These are phyloP conservation scores for Cicer bijugum DNA, from an alignment of 306 rosid species.

Conservation along the genomic window DNA sequence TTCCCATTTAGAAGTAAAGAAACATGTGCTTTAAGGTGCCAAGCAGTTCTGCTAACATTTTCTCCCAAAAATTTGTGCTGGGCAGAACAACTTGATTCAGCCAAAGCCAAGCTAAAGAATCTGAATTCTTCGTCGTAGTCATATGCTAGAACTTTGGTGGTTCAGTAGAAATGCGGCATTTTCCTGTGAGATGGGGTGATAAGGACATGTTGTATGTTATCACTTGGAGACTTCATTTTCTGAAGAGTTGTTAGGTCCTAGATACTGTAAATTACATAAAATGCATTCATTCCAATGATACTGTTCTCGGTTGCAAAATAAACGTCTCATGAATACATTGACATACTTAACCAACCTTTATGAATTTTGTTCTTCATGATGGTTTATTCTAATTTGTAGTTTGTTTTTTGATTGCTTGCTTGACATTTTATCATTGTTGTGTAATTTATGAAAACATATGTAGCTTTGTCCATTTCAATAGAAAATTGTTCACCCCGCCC, in stretches of 20 bases:
- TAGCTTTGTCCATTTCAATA: conserved; percentile 3
- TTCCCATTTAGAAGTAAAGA: not conserved
- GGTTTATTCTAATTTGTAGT: not conserved
- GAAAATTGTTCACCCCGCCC: too few species aligned
- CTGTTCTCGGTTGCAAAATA: conserved; percentile 8
- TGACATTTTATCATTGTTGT: conserved; percentile 13
- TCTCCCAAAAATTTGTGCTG: conserved; percentile 17
- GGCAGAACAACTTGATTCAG: conserved; percentile 65
- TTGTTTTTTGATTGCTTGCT: conserved; percentile 4
- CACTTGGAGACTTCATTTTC: conserved; percentile 18
- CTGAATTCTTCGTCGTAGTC: conserved; percentile 56
- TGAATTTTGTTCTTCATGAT: not conserved
- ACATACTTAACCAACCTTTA: not conserved
- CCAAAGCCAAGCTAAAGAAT: conserved; percentile 54
- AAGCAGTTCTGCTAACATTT: conserved; percentile 13
- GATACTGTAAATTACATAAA: conserved; percentile 23
- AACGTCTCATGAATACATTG: not conserved
- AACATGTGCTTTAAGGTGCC: not conserved
- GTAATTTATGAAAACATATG: not conserved
- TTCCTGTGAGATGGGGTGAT: not conserved
- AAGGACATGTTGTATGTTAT: not conserved
- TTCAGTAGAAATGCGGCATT: conserved; percentile 26
- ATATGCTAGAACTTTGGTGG: conserved; percentile 1
- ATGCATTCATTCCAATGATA: conserved; percentile 18
- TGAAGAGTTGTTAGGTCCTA: conserved; percentile 13